Conservation (phyloP, 441 rosid species). For the Sinapis alba region DNA sequence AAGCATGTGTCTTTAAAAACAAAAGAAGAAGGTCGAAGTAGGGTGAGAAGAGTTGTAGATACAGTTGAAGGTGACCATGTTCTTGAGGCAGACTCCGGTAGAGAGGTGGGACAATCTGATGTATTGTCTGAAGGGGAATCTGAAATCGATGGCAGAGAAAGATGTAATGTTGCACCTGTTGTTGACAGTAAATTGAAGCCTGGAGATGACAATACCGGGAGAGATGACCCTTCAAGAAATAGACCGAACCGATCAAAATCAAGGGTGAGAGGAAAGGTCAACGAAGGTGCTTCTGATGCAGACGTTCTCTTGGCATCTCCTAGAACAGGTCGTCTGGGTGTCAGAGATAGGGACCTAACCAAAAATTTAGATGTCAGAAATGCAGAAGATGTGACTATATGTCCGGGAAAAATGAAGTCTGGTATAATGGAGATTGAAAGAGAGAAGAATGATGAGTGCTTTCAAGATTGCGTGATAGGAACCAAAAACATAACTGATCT, state of each 20-base stretch:
- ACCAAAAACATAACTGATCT: conserved; percentile 74
- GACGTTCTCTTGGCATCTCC: conserved; percentile 70
- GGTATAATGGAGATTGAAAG: conserved; percentile 58
- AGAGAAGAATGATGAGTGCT: conserved; percentile 77
- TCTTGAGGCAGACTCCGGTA: conserved; percentile 41
- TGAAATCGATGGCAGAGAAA: conserved; percentile 61
- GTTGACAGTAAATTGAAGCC: conserved; percentile 58
- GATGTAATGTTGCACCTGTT: conserved; percentile 46
- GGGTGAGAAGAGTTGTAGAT: conserved; percentile 70
- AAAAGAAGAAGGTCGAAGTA: conserved; percentile 83
- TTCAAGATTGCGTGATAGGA: conserved; percentile 84
- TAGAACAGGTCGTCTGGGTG: conserved; percentile 62
- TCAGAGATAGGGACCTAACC: conserved; percentile 55
- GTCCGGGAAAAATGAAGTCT: conserved; percentile 45
- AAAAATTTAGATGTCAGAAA: conserved; percentile 60
- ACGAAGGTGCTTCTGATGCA: conserved; percentile 62
- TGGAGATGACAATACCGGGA: conserved; percentile 74
- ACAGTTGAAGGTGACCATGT: conserved; percentile 56
- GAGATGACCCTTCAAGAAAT: conserved; percentile 78
- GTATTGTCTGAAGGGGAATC: conserved; percentile 47
- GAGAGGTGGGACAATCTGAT: conserved; percentile 57
- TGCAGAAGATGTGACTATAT: conserved; percentile 55
- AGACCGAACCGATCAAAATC: conserved; percentile 64
- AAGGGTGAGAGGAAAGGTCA: conserved; percentile 72
- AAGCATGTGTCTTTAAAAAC: conserved; percentile 62